phyloP scores from a whole-genome alignment of 2,329 filamentous ascomycete species.

The Monosporascus cannonballus region DNA sequence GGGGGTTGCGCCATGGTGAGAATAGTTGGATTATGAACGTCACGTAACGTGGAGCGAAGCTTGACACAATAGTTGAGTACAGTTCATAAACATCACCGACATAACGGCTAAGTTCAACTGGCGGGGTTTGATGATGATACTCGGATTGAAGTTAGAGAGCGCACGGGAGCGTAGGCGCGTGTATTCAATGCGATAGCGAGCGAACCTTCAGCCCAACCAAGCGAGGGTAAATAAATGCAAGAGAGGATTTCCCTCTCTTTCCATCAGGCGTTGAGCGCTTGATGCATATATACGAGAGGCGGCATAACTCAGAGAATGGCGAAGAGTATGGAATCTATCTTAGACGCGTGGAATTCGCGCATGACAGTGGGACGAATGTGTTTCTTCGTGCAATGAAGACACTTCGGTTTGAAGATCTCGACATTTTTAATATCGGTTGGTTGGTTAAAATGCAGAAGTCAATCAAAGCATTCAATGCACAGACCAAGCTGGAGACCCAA shows the following conservation, averaged over 20 bases:
- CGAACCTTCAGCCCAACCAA: no score
- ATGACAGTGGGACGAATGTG: neutral
- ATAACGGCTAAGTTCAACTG: neutral
- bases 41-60: slow-evolving; percentile 4
- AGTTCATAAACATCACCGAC: neutral
- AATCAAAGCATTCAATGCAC: no score
- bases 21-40: slow-evolving; percentile 4
- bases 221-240: no score
- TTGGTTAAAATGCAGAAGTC: no score
- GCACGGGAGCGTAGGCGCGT: no score
- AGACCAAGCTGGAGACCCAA: no score
- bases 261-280: no score
- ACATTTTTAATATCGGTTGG: neutral
- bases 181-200: no score
- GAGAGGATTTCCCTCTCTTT: no score
- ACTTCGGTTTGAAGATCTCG: neutral
- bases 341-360: neutral
- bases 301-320: neutral
- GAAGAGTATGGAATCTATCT: neutral
- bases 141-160: no score
- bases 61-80: slow-evolving; percentile 4
- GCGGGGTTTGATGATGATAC: no score
- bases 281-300: no score
- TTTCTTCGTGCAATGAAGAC: neutral
- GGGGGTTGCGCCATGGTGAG: slow-evolving; percentile 34